These are phyloP conservation scores for Tagetes erecta DNA, from an alignment of 129 eudicot genomes.

Conservation along the genomic window DNA sequence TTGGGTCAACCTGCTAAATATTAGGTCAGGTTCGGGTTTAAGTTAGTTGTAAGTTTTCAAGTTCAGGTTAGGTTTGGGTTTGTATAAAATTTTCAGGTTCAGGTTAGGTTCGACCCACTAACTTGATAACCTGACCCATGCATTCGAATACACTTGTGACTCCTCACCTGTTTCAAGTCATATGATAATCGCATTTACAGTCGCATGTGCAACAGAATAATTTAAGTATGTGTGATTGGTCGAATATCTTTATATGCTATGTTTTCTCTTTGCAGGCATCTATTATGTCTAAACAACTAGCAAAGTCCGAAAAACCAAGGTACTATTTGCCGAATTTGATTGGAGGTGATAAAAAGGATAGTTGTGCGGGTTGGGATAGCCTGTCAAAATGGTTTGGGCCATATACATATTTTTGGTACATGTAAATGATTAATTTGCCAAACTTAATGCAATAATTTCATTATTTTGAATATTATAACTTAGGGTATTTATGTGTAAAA, in stretches of 20 bases:
- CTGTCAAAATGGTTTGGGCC: not conserved
- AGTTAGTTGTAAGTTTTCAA: too few relatives aligned
- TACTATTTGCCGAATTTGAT: constrained; percentile 25
- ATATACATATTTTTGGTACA: not conserved
- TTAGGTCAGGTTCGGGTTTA: too few relatives aligned
- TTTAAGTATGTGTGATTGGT: not conserved
- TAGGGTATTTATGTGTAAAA: not conserved
- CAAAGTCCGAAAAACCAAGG: constrained; percentile 93
- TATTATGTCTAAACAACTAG: constrained; percentile 79
- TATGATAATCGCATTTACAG: not conserved
- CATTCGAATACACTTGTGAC: not conserved
- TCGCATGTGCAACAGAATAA: not conserved
- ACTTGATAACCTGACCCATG: too few relatives aligned
- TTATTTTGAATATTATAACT: not conserved
- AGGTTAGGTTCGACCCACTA: too few relatives aligned
- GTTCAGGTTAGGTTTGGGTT: too few relatives aligned
- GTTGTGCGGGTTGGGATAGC: not conserved
- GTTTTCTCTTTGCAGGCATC: constrained; percentile 64
- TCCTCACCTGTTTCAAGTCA: not conserved
- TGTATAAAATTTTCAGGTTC: too few relatives aligned
- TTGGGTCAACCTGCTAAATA: too few relatives aligned
- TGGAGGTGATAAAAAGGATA: not conserved
- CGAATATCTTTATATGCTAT: not conserved
- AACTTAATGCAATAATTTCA: not conserved
- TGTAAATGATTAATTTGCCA: not conserved